phyloP scores from a whole-genome alignment of 2,329 filamentous ascomycete species.

The Claviceps paspali region DNA sequence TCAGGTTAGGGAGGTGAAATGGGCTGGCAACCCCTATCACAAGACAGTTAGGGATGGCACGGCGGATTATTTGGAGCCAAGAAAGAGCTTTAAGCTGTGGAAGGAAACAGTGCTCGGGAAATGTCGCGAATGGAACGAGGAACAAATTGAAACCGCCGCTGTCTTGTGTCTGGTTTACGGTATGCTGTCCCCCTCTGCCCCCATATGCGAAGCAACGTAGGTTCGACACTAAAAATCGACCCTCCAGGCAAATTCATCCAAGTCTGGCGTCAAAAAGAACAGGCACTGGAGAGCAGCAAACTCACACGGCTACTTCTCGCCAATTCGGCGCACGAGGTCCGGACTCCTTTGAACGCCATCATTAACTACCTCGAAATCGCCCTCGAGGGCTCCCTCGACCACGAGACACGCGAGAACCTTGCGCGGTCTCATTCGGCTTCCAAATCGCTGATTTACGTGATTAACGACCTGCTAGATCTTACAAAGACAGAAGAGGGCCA shows the following conservation, averaged over 20 bases:
- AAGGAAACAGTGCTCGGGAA: slow-evolving; percentile 67
- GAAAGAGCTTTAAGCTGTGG: slow-evolving; percentile 69
- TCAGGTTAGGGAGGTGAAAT: slow-evolving; percentile 62
- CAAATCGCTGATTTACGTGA: slow-evolving; percentile 84
- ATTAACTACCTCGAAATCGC: slow-evolving; percentile 92
- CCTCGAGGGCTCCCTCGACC: slow-evolving; percentile 62
- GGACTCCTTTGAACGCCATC: slow-evolving; percentile 81
- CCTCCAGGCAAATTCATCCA: slow-evolving; percentile 59
- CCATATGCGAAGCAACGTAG: background rate
- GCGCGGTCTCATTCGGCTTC: slow-evolving; percentile 78
- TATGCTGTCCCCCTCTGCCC: slow-evolving; percentile 23
- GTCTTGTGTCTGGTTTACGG: slow-evolving; percentile 80
- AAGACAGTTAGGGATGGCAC: slow-evolving; percentile 61
- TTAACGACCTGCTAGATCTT: slow-evolving; percentile 78
- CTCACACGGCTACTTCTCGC: slow-evolving; percentile 65
- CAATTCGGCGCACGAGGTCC: slow-evolving; percentile 83
- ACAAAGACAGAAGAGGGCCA: slow-evolving; percentile 79
- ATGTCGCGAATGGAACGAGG: slow-evolving; percentile 76
- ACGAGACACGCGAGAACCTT: slow-evolving; percentile 73
- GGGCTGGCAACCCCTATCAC: slow-evolving; percentile 77
- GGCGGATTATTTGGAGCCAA: slow-evolving; percentile 58
- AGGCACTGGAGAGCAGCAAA: slow-evolving; percentile 65
- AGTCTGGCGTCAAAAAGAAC: slow-evolving; percentile 84
- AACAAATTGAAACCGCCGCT: slow-evolving; percentile 78
- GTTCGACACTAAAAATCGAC: slow-evolving; percentile 2